Evolutionary conservation across 2,329 filamentous ascomycete genomes (phyloP).

Genomic region (Cytospora piceicola): DNA sequence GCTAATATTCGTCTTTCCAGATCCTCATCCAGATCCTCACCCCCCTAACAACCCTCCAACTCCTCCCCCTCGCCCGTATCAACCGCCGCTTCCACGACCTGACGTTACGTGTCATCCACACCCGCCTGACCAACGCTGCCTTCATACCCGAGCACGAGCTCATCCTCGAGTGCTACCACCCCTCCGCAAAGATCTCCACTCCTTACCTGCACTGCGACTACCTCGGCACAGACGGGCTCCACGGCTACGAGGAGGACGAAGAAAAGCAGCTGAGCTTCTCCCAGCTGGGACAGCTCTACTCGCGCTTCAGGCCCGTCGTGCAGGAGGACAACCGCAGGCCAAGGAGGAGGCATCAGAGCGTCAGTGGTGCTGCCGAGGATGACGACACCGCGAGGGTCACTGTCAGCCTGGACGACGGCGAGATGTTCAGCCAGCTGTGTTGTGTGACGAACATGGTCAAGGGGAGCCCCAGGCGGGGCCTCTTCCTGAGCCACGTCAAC

Average conservation of each 20-base stretch:
- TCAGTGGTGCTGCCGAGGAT: conserved; percentile 31
- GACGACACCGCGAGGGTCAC: conserved; percentile 59
- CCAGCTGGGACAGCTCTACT: conserved; percentile 64
- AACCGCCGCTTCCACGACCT: conserved; percentile 40
- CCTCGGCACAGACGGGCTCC: conserved; percentile 65
- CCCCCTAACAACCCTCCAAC: conserved; percentile 35
- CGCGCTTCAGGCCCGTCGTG: conserved; percentile 68
- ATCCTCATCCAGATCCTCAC: conserved; percentile 40
- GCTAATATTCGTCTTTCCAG: conserved; percentile 31
- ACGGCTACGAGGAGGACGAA: conserved; percentile 41
- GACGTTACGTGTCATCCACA: conserved; percentile 37
- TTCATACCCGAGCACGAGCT: conserved; percentile 65
- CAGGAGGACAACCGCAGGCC: conserved; percentile 54
- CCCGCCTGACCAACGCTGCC: conserved; percentile 50
- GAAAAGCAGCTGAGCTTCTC: conserved; percentile 35
- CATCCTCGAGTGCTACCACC: conserved; percentile 79
- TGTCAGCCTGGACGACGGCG: conserved; percentile 68
- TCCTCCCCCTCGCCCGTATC: conserved; percentile 37
- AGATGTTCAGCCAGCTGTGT: conserved; percentile 76
- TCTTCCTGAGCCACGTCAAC: conserved; percentile 67
- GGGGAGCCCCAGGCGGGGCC: conserved; percentile 60
- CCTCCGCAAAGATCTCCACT: conserved; percentile 68
- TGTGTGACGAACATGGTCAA: conserved; percentile 70
- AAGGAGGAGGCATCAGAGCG: conserved; percentile 42
- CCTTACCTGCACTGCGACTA: conserved; percentile 71